Evolutionary conservation across 2,329 filamentous ascomycete genomes (phyloP).

Genomic region (Aureobasidium sp.): DNA sequence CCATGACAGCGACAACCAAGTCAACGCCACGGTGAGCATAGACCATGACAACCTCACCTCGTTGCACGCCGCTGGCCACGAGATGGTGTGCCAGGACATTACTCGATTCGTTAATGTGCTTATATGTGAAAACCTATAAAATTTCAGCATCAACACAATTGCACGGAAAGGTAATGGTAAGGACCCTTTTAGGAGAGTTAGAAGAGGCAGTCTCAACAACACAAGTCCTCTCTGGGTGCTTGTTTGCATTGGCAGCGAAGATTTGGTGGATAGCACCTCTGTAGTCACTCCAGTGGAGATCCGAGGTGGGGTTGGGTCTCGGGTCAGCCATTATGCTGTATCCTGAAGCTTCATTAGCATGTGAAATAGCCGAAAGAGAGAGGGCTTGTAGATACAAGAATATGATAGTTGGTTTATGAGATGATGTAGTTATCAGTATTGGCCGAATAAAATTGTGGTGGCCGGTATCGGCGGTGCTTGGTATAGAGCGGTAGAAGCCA

Average conservation of each 20-base stretch:
- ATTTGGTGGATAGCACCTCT: constrained; percentile 63
- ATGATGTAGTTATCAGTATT: not conserved
- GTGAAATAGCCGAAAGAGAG: not conserved
- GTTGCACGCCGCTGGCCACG: constrained; percentile 61
- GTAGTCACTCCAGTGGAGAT: constrained; percentile 62
- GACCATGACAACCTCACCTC: constrained; percentile 89
- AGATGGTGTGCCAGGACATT: constrained; percentile 77
- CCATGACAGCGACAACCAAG: constrained; percentile 73
- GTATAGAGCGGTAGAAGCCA: not conserved
- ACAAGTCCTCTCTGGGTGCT: constrained; percentile 61
- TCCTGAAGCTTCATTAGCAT: not conserved
- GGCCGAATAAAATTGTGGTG: not conserved
- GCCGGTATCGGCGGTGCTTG: constrained; percentile 10
- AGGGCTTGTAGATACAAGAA: not conserved
- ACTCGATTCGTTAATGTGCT: constrained; percentile 77
- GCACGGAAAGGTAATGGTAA: not conserved
- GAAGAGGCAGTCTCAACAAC: constrained; percentile 58
- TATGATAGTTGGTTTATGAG: not conserved
- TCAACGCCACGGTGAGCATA: constrained; percentile 79
- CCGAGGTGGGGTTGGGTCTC: constrained; percentile 57
- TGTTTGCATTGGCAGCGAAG: constrained; percentile 59
- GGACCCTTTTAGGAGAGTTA: constrained; percentile 30
- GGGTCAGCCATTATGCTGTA: constrained; percentile 25
- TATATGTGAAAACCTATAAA: constrained; percentile 61
- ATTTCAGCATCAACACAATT: not conserved